Base-by-base conservation (phyloP, 805 yeast species). In the Candida nemodendra region DNA sequence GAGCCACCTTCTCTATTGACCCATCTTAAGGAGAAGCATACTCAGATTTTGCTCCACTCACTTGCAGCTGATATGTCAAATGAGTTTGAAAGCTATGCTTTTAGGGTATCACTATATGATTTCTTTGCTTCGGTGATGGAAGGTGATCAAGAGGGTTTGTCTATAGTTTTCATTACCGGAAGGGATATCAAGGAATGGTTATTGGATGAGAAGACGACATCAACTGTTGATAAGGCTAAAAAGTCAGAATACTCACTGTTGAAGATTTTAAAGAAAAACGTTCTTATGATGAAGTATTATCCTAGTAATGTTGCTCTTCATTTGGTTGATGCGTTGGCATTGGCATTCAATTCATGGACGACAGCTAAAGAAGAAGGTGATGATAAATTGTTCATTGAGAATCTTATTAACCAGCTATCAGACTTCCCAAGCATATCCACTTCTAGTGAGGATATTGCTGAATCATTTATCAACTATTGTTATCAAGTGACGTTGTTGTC, bases 1-100 rank as follows among this genome's bases (percentile, higher is more conserved):
- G 79, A 76, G 18, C 75, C 81, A 23, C 95, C 95, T 3, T 88
- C 96, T 1, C 63, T 91, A 32, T 66, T 91, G 27, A 84, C 97
- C 0, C 87, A 87, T 56, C 63, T 91, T 37, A 93, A 95, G 4
- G 67, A 73, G n/a, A 67, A 71, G 14, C 72, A 76, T 47, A 74
- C 95, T 0, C 72, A 71, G 18, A 61, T 76, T 3, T 67, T 91
- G 19, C 64, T 86, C 8, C 66, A 70, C n/a, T 71, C 82, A 1
- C 57, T 91, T 19, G 72, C 79, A 0, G 47, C 69, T 0, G 89
- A 86, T 48, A 65, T 89, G 50, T 71, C 74, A 19, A 76, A 74
- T 45, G 66, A 76, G 0, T 66, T 79, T 44, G 79, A 75, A 37
- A 76, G 73, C 45, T 70, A 69, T 41, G 58, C 59, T n/a, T 61